Conservation (phyloP, 345 rosid genomes). For the Lumnitzera littorea region DNA sequence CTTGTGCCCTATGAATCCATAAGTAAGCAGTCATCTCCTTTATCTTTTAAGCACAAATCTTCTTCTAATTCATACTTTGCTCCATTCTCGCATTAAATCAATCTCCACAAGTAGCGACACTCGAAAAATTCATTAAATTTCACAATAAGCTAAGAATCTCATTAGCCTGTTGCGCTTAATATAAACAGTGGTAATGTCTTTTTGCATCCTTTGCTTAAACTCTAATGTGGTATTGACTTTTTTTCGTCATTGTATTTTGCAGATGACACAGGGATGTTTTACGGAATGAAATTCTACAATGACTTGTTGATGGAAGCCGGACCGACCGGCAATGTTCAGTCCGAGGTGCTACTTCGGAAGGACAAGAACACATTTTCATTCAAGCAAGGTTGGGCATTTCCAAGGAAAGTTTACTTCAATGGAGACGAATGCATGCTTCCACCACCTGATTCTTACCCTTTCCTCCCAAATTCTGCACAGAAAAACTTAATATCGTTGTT, state of each 20-base stretch:
- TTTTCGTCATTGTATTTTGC: slow-evolving; percentile 7
- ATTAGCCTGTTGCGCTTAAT: too few relatives aligned
- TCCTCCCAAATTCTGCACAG: slow-evolving; percentile 53
- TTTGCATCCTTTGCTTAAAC: too few relatives aligned
- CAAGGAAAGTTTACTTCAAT: slow-evolving; percentile 79
- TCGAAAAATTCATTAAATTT: too few relatives aligned
- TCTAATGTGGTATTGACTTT: background rate
- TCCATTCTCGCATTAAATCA: background rate
- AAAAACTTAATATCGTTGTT: slow-evolving; percentile 18
- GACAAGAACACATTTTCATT: slow-evolving; percentile 70
- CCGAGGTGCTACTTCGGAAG: slow-evolving; percentile 78
- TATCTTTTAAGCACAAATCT: background rate
- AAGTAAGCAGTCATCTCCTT: slow-evolving; percentile 27
- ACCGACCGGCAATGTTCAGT: slow-evolving; percentile 74
- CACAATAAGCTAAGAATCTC: too few relatives aligned
- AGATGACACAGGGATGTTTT: slow-evolving; percentile 92
- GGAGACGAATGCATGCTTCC: slow-evolving; percentile 92
- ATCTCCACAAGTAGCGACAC: too few relatives aligned
- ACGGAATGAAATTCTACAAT: slow-evolving; percentile 65
- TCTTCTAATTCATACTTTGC: background rate
- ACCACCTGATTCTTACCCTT: slow-evolving; percentile 81
- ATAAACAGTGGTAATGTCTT: too few relatives aligned
- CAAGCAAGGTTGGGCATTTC: slow-evolving; percentile 93
- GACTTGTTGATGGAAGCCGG: slow-evolving; percentile 92
- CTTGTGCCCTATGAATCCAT: slow-evolving; percentile 64